Evolutionary conservation across 176 grass and related monocot species (phyloP).

Genomic region (Tillandsia fasciculata): DNA sequence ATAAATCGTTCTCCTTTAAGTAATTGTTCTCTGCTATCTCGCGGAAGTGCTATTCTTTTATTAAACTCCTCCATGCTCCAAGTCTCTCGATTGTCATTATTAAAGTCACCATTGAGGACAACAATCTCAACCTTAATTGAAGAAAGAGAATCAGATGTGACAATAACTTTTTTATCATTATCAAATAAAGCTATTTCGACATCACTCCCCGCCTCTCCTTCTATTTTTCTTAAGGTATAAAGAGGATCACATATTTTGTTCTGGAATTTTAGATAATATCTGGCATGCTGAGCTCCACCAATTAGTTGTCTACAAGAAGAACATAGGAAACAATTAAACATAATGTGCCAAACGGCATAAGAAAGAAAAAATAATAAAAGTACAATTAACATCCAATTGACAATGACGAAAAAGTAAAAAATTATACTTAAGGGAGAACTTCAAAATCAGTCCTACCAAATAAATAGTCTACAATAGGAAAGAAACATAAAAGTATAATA

Average conservation of each 20-base stretch:
- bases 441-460: no score
- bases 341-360: no score
- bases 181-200: conserved; percentile 34
- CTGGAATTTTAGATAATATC: conserved; percentile 29
- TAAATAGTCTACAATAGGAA: no score
- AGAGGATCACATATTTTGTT: conserved; percentile 24
- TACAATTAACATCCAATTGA: no score
- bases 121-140: conserved; percentile 38
- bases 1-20: conserved; percentile 31
- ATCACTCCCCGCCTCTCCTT: conserved; percentile 22
- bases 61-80: conserved; percentile 39
- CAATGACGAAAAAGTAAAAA: no score
- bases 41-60: conserved; percentile 31
- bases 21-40: conserved; percentile 35
- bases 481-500: no score
- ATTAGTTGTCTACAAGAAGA: conserved; percentile 24
- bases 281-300: conserved; percentile 13
- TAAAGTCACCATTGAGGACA: conserved; percentile 46
- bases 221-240: conserved; percentile 36
- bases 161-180: conserved; percentile 5
- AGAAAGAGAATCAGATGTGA: conserved; percentile 34
- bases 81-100: conserved; percentile 30
- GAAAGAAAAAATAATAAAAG: no score
- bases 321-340: not conserved
- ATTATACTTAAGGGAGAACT: no score